Percentiles rank a stretch among this genome's conserved stretches.
These are phyloP conservation scores for Flaveria brownii DNA, from an alignment of 129 eudicot genomes.

Conservation along the genomic window DNA sequence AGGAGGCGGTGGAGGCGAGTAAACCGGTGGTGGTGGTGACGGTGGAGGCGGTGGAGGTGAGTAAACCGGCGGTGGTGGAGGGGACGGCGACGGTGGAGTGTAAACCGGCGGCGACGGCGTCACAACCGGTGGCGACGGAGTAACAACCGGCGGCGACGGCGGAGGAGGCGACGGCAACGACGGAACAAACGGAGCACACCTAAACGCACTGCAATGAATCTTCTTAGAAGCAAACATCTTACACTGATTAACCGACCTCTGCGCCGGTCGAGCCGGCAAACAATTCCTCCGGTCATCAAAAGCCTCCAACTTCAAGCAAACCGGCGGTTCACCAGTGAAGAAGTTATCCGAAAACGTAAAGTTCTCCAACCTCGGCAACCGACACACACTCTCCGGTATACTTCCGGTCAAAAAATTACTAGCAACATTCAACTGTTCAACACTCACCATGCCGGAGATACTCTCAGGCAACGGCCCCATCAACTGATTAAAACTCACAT, in stretches of 20 bases:
- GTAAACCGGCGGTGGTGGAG: conserved; percentile 42
- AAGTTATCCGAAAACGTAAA: conserved; percentile 76
- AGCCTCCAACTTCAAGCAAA: conserved; percentile 54
- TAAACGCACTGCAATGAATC: conserved; percentile 60
- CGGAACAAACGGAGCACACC: conserved; percentile 64
- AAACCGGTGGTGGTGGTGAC: conserved; percentile 43
- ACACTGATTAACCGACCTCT: conserved; percentile 62
- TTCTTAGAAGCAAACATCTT: conserved; percentile 40
- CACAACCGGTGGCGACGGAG: conserved; percentile 23
- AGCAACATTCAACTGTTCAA: conserved; percentile 85
- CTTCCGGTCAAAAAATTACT: conserved; percentile 62
- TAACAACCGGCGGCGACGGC: conserved; percentile 25
- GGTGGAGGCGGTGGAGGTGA: conserved; percentile 23
- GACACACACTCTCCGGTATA: conserved; percentile 68
- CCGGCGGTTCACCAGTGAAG: conserved; percentile 84
- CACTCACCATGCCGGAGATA: conserved; percentile 59
- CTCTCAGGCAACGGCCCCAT: conserved; percentile 79
- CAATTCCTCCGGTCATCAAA: conserved; percentile 74
- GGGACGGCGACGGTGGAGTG: conserved; percentile 29
- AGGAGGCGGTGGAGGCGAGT: conserved; percentile 42
- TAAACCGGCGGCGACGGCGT: conserved; percentile 37
- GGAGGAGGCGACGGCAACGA: conserved; percentile 42
- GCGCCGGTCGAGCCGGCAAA: conserved; percentile 62
- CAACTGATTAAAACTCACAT: conserved; percentile 63
- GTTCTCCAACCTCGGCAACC: conserved; percentile 64